phyloP scores from a whole-genome alignment of 1,139 yeast species.

The Suhomyces bolitotheri region DNA sequence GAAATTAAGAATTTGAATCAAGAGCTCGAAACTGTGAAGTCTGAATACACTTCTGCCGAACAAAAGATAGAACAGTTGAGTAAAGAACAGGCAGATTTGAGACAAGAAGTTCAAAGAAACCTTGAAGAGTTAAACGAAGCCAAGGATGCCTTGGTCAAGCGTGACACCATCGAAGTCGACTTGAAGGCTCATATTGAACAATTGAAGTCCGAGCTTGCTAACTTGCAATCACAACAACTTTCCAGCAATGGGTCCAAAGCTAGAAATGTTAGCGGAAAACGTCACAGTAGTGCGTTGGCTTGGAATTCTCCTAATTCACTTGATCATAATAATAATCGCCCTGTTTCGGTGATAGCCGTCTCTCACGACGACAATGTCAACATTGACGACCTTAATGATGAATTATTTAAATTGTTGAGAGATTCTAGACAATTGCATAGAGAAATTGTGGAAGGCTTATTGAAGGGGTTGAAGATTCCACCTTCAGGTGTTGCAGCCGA shows the following conservation, averaged over 20 bases:
- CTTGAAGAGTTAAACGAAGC: conserved; percentile 64
- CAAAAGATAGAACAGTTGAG: conserved; percentile 63
- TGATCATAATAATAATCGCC: conserved; percentile 42
- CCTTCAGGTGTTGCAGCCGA: conserved; percentile 81
- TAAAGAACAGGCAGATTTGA: conserved; percentile 63
- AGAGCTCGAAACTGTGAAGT: conserved; percentile 57
- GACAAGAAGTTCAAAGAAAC: conserved; percentile 61
- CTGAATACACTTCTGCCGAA: conserved; percentile 63
- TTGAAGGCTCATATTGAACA: conserved; percentile 68
- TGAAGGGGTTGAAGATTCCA: conserved; percentile 88
- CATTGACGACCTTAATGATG: conserved; percentile 70
- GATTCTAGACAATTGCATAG: conserved; percentile 77
- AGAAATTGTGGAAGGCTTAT: conserved; percentile 84
- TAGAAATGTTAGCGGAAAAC: conserved; percentile 34
- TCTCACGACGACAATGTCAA: conserved; percentile 57
- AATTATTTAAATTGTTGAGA: conserved; percentile 68
- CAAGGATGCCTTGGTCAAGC: conserved; percentile 60
- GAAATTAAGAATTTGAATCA: conserved; percentile 55
- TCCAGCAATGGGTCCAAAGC: conserved; percentile 20
- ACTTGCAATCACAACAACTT: conserved; percentile 41
- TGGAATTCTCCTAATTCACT: conserved; percentile 36
- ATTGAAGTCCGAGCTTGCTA: conserved; percentile 64
- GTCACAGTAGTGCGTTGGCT: conserved; percentile 45
- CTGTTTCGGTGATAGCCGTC: conserved; percentile 62
- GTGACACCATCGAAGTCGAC: conserved; percentile 67